Conservation (phyloP, 169 alveolate species). For the Cryptosporidium sp. region DNA sequence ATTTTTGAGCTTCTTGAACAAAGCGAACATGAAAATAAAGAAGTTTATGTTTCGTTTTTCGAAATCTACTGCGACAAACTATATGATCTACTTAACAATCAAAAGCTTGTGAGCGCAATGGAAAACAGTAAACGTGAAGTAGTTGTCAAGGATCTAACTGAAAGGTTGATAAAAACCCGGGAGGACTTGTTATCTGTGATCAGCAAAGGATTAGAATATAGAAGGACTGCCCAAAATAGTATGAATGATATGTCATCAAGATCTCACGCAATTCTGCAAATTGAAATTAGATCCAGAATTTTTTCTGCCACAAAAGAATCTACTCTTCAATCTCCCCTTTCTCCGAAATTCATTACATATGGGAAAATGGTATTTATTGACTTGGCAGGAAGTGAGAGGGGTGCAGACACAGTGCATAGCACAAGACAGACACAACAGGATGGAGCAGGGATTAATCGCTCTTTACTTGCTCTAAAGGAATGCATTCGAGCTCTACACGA, state of each 20-base stretch:
- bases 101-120: conserved; percentile 88
- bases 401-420: conserved; percentile 97
- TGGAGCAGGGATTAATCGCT: conserved; percentile 99
- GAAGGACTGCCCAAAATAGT: conserved; percentile 96
- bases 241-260: conserved; percentile 98
- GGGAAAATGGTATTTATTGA: conserved; percentile 97
- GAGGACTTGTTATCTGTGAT: conserved; percentile 92
- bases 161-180: conserved; percentile 86
- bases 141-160: conserved; percentile 93
- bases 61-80: conserved; percentile 99
- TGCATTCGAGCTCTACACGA: conserved; percentile 99
- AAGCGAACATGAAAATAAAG: conserved; percentile 81
- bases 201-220: conserved; percentile 87
- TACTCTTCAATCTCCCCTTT: conserved; percentile 40
- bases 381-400: conserved; percentile 99
- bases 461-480: conserved; percentile 97
- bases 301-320: conserved; percentile 31
- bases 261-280: conserved; percentile 98
- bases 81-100: conserved; percentile 96
- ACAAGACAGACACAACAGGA: conserved; percentile 95
- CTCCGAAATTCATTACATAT: conserved; percentile 69
- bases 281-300: conserved; percentile 79
- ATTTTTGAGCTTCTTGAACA: conserved; percentile 87
- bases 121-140: conserved; percentile 94
- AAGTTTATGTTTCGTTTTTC: conserved; percentile 94